Base-by-base conservation (phyloP, 2,329 filamentous ascomycete species). In the Talaromyces pinophilus region DNA sequence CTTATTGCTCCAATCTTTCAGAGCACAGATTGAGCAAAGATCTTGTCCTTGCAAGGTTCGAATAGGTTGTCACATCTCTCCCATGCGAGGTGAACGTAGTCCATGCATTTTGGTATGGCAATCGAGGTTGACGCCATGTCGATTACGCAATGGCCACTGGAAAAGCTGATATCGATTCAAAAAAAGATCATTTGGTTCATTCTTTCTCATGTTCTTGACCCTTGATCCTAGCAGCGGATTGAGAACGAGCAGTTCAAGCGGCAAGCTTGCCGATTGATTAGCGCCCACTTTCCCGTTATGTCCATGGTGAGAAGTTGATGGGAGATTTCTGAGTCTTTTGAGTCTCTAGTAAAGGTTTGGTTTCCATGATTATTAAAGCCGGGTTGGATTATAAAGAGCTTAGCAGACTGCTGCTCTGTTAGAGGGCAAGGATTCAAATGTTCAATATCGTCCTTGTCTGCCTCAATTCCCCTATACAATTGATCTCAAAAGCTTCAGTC, bases 31-130 rank as follows among this genome's bases (percentile, higher is more conserved):
- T 22, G 28, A 1, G 8, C 28, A 15, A 55, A 55, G 30, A 55
- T 55, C 35, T 55, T 55, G 8, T 11, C 19, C 3, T 55, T 35
- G 28, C 52, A 55, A 7, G 52, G 52, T 55, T 35, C 52, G 15
- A 55, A 59, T 8, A 59, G n/a, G 19, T 40, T 40, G 10, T 59
- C 54, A 11, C n/a, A 40, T 46, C n/a, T 1, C 8, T 59, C 54
- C 54, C 54, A 59, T 15, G 54, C 54, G 38, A 59, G 54, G 10
- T 40, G 33, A 25, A 40, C 54, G 11, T 59, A 59, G 19, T 40
- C 33, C 54, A 59, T 59, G 38, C 54, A 59, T 38, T 40, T 38
- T 11, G 52, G 54, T 35, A 22, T 19, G 22, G 38, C n/a, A 17
- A 57, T 57, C 52, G 30, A 57, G 10, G 22, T n/a, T 28, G 46